These are phyloP conservation scores for Moricandia arvensis DNA, from an alignment of 345 rosid species.

Conservation along the genomic window DNA sequence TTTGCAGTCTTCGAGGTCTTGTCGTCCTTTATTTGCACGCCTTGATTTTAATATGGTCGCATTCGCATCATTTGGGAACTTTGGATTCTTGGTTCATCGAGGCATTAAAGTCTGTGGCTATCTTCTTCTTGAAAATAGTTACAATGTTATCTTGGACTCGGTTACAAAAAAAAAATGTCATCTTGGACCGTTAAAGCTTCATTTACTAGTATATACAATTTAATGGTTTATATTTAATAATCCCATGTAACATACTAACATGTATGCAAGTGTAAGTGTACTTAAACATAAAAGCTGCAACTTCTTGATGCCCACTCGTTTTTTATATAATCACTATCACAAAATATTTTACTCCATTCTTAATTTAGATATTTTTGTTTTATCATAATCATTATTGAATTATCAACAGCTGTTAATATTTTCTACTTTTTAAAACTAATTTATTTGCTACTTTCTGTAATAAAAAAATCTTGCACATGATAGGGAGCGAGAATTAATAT, in stretches of 20 bases:
- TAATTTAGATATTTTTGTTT: constrained; percentile 23
- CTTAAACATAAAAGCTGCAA: constrained; percentile 31
- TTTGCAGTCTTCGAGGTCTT: constrained; percentile 47
- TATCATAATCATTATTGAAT: constrained; percentile 7
- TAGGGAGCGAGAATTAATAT: neutral
- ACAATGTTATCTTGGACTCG: constrained; percentile 34
- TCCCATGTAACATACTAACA: constrained; percentile 29
- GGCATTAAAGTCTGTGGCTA: constrained; percentile 38
- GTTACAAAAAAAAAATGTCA: too few species aligned
- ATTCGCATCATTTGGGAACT: constrained; percentile 37
- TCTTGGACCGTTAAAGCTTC: constrained; percentile 35
- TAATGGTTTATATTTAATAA: constrained; percentile 17
- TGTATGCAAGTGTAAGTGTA: constrained; percentile 21
- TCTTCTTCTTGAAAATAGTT: constrained; percentile 28
- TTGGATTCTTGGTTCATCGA: constrained; percentile 52
- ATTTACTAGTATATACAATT: constrained; percentile 20
- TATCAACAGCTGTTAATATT: constrained; percentile 13
- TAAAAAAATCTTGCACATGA: neutral
- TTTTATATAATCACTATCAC: constrained; percentile 7
- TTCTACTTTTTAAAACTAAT: too few species aligned
- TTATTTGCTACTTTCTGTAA: too few species aligned
- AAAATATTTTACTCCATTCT: constrained; percentile 20
- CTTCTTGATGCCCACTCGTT: constrained; percentile 21
- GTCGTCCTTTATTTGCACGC: constrained; percentile 38
- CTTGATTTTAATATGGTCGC: constrained; percentile 29